phyloP scores from a whole-genome alignment of 179 eudicot species.

The Sideroxylon spinosum region DNA sequence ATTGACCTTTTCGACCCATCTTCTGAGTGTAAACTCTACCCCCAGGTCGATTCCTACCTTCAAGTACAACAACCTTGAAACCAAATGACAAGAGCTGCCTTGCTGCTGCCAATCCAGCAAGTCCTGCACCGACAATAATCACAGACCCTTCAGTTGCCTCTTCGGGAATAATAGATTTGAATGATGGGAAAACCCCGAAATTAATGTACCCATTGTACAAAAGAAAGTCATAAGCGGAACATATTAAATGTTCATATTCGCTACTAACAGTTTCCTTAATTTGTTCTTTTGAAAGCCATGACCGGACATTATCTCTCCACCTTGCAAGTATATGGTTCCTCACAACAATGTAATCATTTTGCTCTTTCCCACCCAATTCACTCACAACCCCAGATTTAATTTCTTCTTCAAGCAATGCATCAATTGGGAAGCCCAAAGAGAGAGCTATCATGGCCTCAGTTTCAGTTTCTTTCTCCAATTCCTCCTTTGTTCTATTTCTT shows the following conservation, averaged over 20 bases:
- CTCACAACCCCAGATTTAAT: slow-evolving; percentile 75
- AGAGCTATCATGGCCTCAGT: slow-evolving; percentile 86
- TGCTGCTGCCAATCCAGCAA: slow-evolving; percentile 97
- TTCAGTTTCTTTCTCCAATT: slow-evolving; percentile 91
- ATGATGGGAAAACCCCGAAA: slow-evolving; percentile 69
- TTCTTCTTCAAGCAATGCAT: slow-evolving; percentile 78
- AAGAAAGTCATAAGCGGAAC: slow-evolving; percentile 84
- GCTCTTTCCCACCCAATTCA: slow-evolving; percentile 77
- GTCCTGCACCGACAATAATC: slow-evolving; percentile 85
- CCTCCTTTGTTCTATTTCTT: slow-evolving; percentile 53
- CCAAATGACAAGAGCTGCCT: slow-evolving; percentile 84
- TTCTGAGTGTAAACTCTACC: slow-evolving; percentile 91
- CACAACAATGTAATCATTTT: slow-evolving; percentile 85
- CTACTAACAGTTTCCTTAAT: slow-evolving; percentile 79
- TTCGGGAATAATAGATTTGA: slow-evolving; percentile 56
- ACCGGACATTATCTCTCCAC: slow-evolving; percentile 79
- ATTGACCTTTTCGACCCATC: slow-evolving; percentile 56
- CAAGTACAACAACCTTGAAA: slow-evolving; percentile 74
- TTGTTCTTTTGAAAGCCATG: slow-evolving; percentile 73
- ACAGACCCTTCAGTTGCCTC: slow-evolving; percentile 74
- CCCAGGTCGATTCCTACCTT: slow-evolving; percentile 89
- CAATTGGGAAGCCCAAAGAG: slow-evolving; percentile 91
- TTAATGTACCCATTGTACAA: slow-evolving; percentile 76
- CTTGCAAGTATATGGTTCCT: slow-evolving; percentile 87
- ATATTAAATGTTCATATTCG: slow-evolving; percentile 68